These are phyloP conservation scores for Tilletiaria anomala DNA, from an alignment of 1,284 basidiomycete genomes.

Conservation along the genomic window DNA sequence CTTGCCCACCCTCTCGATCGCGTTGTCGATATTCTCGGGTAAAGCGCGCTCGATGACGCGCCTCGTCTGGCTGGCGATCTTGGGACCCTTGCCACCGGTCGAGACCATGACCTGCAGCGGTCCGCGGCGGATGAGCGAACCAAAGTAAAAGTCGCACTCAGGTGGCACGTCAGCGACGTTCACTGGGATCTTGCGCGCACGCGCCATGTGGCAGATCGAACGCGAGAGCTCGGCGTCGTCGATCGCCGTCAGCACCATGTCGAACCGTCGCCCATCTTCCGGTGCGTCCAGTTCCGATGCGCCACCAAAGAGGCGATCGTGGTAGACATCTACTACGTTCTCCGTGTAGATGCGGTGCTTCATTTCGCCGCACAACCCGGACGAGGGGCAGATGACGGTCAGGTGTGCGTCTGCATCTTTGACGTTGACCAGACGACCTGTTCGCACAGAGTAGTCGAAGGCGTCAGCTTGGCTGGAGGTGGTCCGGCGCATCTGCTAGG, in stretches of 20 bases:
- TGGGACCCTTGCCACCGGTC: constrained; percentile 84
- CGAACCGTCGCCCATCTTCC: too few species aligned
- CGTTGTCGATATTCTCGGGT: constrained; percentile 58
- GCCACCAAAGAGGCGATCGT: constrained; percentile 37
- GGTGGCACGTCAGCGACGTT: constrained; percentile 90
- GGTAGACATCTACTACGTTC: constrained; percentile 17
- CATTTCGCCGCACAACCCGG: constrained; percentile 32
- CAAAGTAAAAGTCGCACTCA: constrained; percentile 93
- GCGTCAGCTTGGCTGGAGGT: background rate
- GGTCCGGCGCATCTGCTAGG: background rate
- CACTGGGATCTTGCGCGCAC: constrained; percentile 61
- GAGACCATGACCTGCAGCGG: constrained; percentile 91
- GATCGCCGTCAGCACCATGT: constrained; percentile 88
- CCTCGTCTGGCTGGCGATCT: constrained; percentile 71
- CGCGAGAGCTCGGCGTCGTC: constrained; percentile 63
- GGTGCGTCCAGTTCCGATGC: constrained; percentile 31
- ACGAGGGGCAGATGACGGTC: constrained; percentile 32
- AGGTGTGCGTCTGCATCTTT: constrained; percentile 33
- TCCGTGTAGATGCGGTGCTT: constrained; percentile 17
- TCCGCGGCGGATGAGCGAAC: constrained; percentile 75
- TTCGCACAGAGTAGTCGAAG: background rate
- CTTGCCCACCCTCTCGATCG: constrained; percentile 64
- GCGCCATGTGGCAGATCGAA: constrained; percentile 57
- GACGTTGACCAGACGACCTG: constrained; percentile 33
- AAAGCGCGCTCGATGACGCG: constrained; percentile 56